Base-by-base conservation (phyloP, 768 basidiomycete species). In the Hygrophorus pudorinus region DNA sequence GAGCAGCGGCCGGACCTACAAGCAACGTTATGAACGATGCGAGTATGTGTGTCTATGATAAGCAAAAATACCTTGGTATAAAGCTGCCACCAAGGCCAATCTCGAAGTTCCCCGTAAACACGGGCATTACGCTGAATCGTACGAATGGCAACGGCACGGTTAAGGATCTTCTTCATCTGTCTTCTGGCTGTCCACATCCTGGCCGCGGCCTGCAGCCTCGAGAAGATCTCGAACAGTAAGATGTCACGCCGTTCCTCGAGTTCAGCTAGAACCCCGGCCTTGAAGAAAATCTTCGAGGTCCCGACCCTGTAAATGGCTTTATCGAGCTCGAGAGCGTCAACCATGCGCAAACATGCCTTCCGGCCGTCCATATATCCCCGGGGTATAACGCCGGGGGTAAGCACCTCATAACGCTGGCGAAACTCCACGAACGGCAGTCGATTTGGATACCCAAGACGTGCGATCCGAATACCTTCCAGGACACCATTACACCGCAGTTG, bases 1-100 rank as follows among this genome's bases (percentile, higher is more conserved):
- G 24, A 99, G 73, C 11, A 98, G 61, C 0, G 96, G 96, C 28
- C 93, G 85, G 14, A 99, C 81, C 85, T 87, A 45, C 8, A n/a
- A 37, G 16, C 45, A 32, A 4, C 18, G 24, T 7, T 7, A 24
- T 24, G 7, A 41, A 54, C 44, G 46, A 36, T 43, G 52, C 40
- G 50, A 51, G 38, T 4, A 44, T 40, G 17, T 37, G 4, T 9
- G 13, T 34, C 32, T 7, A 42, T 28, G 34, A 14, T 17, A 2
- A 28, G 11, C 11, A 44, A n/a, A 44, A 62, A 36, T 48, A 79
- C 90, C 70, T 94, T 94, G 2, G 91, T 91, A 59, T 93, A 99
- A 7, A 98, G 71, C 50, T 92, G 86, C 96, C 96, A 99, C 96
- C 96, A 98, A 1, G 94, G 92, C 96, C 96, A 98, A 42, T 94